phyloP scores from a whole-genome alignment of 495 filamentous ascomycete genomes.

The Penicillium macrosclerotiorum region DNA sequence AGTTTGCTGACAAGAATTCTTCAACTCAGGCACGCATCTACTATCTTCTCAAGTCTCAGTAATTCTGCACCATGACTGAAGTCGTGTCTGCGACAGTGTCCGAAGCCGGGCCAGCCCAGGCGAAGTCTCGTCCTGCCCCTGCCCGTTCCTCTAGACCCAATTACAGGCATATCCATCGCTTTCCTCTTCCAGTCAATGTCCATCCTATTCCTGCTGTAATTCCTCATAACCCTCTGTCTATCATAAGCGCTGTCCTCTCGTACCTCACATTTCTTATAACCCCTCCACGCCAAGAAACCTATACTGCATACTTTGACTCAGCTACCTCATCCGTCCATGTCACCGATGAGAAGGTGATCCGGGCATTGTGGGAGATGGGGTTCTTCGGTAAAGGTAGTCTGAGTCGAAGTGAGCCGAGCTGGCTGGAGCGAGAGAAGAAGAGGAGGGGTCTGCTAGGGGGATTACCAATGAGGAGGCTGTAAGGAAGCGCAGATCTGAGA shows the following conservation, averaged over 20 bases:
- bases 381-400: slow-evolving; percentile 94
- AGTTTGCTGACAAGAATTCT: slow-evolving; percentile 23
- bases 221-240: slow-evolving; percentile 87
- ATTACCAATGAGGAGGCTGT: slow-evolving; percentile 77
- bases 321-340: slow-evolving; percentile 84
- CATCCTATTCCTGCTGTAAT: slow-evolving; percentile 83
- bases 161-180: slow-evolving; percentile 68
- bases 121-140: slow-evolving; percentile 13
- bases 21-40: slow-evolving; percentile 14
- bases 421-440: slow-evolving; percentile 79
- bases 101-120: slow-evolving; percentile 3
- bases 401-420: slow-evolving; percentile 90
- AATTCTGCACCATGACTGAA: slow-evolving; percentile 17
- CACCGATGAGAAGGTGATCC: slow-evolving; percentile 68
- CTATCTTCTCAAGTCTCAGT: slow-evolving; percentile 12
- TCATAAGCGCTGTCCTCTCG: slow-evolving; percentile 72
- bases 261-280: slow-evolving; percentile 72
- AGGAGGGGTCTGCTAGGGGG: slow-evolving; percentile 60
- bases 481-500: slow-evolving; percentile 70
- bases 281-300: slow-evolving; percentile 67
- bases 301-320: slow-evolving; percentile 72
- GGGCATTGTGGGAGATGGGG: slow-evolving; percentile 87
- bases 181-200: slow-evolving; percentile 74
- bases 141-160: slow-evolving; percentile 59
- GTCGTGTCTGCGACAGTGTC: background rate